Base-by-base conservation (phyloP, 1,139 yeast species). In the Debaryomycetaceae sp. region DNA sequence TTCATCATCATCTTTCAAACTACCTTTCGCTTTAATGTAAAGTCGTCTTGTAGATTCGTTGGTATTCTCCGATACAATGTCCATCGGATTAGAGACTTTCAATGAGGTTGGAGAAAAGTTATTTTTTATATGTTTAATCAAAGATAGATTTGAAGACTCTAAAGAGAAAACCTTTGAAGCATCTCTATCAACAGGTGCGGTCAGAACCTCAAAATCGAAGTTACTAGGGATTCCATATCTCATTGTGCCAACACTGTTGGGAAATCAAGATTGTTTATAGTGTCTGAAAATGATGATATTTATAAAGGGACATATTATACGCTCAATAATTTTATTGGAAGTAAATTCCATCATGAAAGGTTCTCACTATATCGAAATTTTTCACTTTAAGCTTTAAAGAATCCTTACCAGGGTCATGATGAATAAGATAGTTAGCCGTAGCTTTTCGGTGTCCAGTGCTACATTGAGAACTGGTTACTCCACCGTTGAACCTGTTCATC, bases 401-500 rank as follows among this genome's bases (percentile, higher is more conserved):
- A 36, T 2, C 24, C 8, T 39, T 30, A 15, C 9, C 6, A 29
- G 31, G n/a, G 15, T 29, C 16, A 33, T 17, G 11, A 41, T 41
- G 43, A 37, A 32, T 15, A 31, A 28, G 24, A 18, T 30, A 17
- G 17, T 60, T 45, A 47, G 58, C 19, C 79, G 83, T 63, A 58
- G 53, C 36, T 78, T 81, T 54, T 74, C 83, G 24, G 59, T 64
- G 42, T 56, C 74, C 17, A 42, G 65, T 1, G 56, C 58, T 5
- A 55, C 61, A 17, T 56, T 70, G 33, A 86, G 80, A 54, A 77
- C 88, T 6, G 95, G 87, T 1, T 82, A 83, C 59, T 84, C 94
- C 36, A 76, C 87, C 34, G 91, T 87, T 29, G 78, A 83, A 39
- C 98, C 98, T 3, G 95, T 91, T 14, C 98, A 92, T 61, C 98